Conservation (phyloP, 345 rosid genomes). For the Moringa oleifera region DNA sequence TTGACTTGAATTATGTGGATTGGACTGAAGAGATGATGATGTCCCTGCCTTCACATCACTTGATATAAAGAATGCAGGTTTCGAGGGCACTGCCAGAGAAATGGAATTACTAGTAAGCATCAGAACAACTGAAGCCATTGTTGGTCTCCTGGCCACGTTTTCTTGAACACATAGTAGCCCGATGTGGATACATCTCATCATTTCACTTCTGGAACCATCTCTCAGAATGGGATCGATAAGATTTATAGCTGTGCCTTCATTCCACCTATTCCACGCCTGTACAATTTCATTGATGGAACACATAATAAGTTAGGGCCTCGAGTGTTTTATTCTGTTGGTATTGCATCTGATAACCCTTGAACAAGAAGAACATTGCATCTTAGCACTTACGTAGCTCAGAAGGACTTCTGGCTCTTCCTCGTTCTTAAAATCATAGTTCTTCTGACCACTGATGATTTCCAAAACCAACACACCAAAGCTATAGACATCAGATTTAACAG, state of each 20-base stretch:
- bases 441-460: no score
- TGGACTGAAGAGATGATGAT: no score
- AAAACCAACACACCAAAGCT: no score
- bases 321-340: no score
- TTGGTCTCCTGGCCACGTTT: conserved; percentile 38
- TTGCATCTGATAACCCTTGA: neutral
- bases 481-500: no score
- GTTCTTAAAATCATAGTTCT: no score
- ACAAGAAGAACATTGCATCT: no score
- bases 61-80: conserved; percentile 34
- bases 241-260: conserved; percentile 37
- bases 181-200: conserved; percentile 41
- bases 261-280: conserved; percentile 60
- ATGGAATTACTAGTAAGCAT: conserved; percentile 33
- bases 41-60: neutral
- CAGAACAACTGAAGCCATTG: conserved; percentile 34
- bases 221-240: conserved; percentile 27
- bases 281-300: no score
- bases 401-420: no score
- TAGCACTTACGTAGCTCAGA: no score
- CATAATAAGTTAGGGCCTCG: no score
- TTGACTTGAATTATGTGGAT: no score
- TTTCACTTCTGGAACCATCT: conserved; percentile 43
- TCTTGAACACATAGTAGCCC: conserved; percentile 56
- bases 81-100: conserved; percentile 31